Percentiles rank a stretch among this genome's conserved stretches.
Conservation (phyloP, 108 stramenopile genomes). For the Aureococcus anophagefferens region DNA sequence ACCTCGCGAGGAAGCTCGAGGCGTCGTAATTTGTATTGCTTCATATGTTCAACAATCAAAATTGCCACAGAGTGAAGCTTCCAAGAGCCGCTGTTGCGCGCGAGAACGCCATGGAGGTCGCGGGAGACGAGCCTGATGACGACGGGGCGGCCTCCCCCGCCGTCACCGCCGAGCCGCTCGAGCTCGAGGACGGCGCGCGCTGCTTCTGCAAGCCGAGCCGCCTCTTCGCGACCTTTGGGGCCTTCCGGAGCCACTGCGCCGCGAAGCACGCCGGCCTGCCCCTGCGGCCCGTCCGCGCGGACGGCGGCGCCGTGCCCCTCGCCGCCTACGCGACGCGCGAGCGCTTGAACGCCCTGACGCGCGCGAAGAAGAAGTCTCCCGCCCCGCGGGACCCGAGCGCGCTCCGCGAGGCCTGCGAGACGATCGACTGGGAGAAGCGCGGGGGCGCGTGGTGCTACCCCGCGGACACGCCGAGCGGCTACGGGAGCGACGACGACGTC, state of each 20-base stretch:
- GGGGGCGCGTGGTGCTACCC: neutral
- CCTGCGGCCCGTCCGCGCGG: too few relatives aligned
- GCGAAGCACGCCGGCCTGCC: too few relatives aligned
- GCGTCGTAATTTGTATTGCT: neutral
- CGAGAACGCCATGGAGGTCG: neutral
- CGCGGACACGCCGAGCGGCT: too few relatives aligned
- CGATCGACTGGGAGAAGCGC: too few relatives aligned
- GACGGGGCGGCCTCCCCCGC: neutral
- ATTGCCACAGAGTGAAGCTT: too few relatives aligned
- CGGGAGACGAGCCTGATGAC: conserved; percentile 4
- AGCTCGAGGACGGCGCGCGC: too few relatives aligned
- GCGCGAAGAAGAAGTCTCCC: neutral
- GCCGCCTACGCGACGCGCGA: too few relatives aligned
- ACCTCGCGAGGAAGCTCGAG: neutral
- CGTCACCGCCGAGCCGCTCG: too few relatives aligned
- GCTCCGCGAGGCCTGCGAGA: neutral
- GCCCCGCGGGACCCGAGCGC: neutral
- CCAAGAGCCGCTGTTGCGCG: too few relatives aligned
- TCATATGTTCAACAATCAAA: neutral
- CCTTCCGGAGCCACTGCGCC: too few relatives aligned
- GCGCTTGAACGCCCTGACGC: neutral
- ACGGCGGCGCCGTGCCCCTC: neutral
- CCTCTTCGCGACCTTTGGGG: too few relatives aligned
- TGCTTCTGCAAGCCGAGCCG: too few relatives aligned
- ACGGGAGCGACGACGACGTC: neutral